Evolutionary conservation across 108 stramenopile species (phyloP).

Genomic region (Mayamaea pseudoterrestris): DNA sequence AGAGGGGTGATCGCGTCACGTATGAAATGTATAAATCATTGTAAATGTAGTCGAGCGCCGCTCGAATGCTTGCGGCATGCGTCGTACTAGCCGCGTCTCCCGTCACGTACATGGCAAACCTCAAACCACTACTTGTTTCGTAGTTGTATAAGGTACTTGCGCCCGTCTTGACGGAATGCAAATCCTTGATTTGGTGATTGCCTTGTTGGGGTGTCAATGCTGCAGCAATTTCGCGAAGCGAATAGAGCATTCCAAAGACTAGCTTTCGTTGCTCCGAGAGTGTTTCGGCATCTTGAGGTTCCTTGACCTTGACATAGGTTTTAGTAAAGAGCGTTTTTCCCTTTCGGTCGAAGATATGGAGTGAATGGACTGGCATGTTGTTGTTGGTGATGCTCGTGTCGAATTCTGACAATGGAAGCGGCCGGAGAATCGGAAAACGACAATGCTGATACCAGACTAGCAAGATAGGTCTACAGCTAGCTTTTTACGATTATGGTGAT

Average conservation of each 20-base stretch:
- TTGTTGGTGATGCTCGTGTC: too few relatives aligned
- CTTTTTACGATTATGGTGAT: too few relatives aligned
- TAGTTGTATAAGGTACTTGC: slow-evolving; percentile 68
- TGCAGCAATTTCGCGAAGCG: slow-evolving; percentile 64
- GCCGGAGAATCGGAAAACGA: too few relatives aligned
- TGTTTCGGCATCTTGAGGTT: slow-evolving; percentile 13
- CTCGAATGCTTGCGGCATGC: slow-evolving; percentile 37
- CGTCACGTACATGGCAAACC: slow-evolving; percentile 75
- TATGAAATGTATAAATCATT: slow-evolving; percentile 76
- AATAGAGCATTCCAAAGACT: slow-evolving; percentile 86
- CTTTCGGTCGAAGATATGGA: slow-evolving; percentile 79
- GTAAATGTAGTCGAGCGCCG: slow-evolving; percentile 68
- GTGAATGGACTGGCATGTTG: slow-evolving; percentile 81
- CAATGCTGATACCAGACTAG: too few relatives aligned
- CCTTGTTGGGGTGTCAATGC: slow-evolving; percentile 47
- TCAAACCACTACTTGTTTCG: slow-evolving; percentile 68
- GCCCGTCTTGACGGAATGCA: slow-evolving; percentile 73
- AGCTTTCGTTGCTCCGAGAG: slow-evolving; percentile 75
- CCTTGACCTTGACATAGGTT: slow-evolving; percentile 30
- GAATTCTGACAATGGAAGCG: too few relatives aligned
- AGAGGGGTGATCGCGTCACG: slow-evolving; percentile 74
- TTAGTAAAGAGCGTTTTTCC: slow-evolving; percentile 85
- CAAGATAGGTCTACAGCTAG: too few relatives aligned
- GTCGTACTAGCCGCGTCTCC: slow-evolving; percentile 12
- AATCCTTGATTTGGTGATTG: slow-evolving; percentile 8